These are phyloP conservation scores for Paxillus ammoniavirescens DNA, from an alignment of 768 basidiomycete genomes.

Conservation along the genomic window DNA sequence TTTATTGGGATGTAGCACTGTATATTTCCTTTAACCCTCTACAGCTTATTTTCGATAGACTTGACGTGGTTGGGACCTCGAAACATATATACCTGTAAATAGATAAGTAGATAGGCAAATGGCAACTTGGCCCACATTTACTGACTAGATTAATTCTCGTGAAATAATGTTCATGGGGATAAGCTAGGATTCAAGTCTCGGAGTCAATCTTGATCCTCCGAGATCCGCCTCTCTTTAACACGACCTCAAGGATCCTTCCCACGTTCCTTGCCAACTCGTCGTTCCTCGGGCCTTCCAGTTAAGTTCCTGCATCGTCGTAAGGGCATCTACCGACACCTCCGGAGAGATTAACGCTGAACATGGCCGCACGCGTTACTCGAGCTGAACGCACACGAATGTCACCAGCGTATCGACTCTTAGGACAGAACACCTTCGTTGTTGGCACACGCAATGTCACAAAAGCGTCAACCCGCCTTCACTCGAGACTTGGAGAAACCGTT, in stretches of 20 bases:
- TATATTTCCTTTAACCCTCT: neutral
- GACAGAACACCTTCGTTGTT: too few relatives aligned
- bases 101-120: neutral
- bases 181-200: neutral
- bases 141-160: neutral
- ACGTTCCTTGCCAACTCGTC: slow-evolving; percentile 67
- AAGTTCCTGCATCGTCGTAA: slow-evolving; percentile 44
- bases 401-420: too few relatives aligned
- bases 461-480: too few relatives aligned
- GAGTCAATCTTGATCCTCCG: too few relatives aligned
- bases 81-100: neutral
- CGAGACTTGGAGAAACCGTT: too few relatives aligned
- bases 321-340: slow-evolving; percentile 38
- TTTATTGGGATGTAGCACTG: too few relatives aligned
- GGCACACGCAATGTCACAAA: too few relatives aligned
- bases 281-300: slow-evolving; percentile 39
- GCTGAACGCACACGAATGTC: too few relatives aligned
- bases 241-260: slow-evolving; percentile 67
- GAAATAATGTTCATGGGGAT: neutral
- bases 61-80: too few relatives aligned
- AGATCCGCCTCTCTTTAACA: slow-evolving; percentile 46
- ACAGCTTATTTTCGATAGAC: neutral
- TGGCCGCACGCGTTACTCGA: too few relatives aligned
- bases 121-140: neutral
- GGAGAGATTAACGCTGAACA: slow-evolving; percentile 33